Percentiles rank a stretch among this genome's conserved stretches.
These are phyloP conservation scores for Verticillium nonalfalfae DNA, from an alignment of 2,329 filamentous ascomycete species.

Conservation along the genomic window DNA sequence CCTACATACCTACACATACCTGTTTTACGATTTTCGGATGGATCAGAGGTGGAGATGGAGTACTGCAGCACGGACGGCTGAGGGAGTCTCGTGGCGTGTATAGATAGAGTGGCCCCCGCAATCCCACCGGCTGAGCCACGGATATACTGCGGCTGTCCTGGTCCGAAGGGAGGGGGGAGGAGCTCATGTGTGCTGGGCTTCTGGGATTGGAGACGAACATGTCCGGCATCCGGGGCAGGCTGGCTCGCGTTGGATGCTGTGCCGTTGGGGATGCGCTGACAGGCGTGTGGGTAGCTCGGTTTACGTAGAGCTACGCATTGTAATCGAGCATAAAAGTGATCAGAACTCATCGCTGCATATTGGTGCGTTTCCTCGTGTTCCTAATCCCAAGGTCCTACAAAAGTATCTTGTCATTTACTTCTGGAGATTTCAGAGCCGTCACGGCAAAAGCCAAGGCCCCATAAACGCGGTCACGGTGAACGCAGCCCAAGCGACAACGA, in stretches of 20 bases:
- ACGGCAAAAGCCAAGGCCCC: too few species aligned
- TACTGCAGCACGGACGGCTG: neutral
- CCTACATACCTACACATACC: neutral
- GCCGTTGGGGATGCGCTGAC: neutral
- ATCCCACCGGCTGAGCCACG: neutral
- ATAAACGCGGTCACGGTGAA: too few species aligned
- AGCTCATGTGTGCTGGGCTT: neutral
- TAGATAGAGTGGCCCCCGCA: neutral
- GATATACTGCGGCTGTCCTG: neutral
- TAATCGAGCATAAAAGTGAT: slow-evolving; percentile 1
- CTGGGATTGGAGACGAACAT: neutral
- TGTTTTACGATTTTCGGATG: neutral
- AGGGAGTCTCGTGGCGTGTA: neutral
- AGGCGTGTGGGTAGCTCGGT: neutral
- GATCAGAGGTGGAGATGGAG: neutral
- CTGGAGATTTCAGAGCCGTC: too few species aligned
- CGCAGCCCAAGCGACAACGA: too few species aligned
- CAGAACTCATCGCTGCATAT: neutral
- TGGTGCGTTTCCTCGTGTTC: too few species aligned
- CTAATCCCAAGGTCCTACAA: too few species aligned
- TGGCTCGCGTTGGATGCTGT: neutral
- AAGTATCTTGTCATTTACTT: too few species aligned
- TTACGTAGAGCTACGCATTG: neutral
- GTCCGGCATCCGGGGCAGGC: neutral
- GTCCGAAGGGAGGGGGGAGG: neutral